Percentiles rank a stretch among this genome's conserved stretches.
These are phyloP conservation scores for Populus hybrid DNA, from an alignment of 441 rosid genomes.

Conservation along the genomic window DNA sequence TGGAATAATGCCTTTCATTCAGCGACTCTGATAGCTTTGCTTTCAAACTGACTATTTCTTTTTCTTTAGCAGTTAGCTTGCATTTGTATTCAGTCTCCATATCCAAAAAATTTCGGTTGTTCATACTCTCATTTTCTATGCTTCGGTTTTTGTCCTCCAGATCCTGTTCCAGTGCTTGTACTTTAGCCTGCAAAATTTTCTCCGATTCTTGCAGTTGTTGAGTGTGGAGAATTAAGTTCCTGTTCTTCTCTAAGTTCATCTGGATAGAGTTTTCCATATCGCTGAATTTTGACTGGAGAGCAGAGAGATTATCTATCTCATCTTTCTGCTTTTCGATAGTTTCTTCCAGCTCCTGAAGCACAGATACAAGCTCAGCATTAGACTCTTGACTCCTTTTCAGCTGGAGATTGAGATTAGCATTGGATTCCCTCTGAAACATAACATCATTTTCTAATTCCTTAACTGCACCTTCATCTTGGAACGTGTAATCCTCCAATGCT, in stretches of 20 bases:
- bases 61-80: conserved; percentile 33
- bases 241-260: conserved; percentile 30
- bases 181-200: conserved; percentile 34
- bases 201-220: conserved; percentile 41
- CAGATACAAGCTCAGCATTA: conserved; percentile 54
- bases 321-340: conserved; percentile 45
- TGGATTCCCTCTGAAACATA: conserved; percentile 46
- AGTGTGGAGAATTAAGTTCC: conserved; percentile 26
- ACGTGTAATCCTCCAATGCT: conserved; percentile 26
- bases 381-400: conserved; percentile 61
- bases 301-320: conserved; percentile 39
- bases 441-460: conserved; percentile 55
- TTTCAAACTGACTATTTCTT: conserved; percentile 27
- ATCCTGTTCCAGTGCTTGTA: conserved; percentile 39
- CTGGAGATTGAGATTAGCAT: conserved; percentile 44
- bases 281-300: conserved; percentile 23
- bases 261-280: conserved; percentile 30
- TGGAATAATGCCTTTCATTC: conserved; percentile 10
- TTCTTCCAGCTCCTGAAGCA: conserved; percentile 62
- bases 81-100: conserved; percentile 24
- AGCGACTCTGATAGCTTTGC: conserved; percentile 28
- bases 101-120: conserved; percentile 11
- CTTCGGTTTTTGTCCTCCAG: conserved; percentile 23
- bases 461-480: conserved; percentile 22
- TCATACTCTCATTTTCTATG: conserved; percentile 11